A percentile compares a stretch with the other conserved stretches of the same genome.
Conservation (phyloP, 495 filamentous ascomycete species). For the Durotheca rogersii region DNA sequence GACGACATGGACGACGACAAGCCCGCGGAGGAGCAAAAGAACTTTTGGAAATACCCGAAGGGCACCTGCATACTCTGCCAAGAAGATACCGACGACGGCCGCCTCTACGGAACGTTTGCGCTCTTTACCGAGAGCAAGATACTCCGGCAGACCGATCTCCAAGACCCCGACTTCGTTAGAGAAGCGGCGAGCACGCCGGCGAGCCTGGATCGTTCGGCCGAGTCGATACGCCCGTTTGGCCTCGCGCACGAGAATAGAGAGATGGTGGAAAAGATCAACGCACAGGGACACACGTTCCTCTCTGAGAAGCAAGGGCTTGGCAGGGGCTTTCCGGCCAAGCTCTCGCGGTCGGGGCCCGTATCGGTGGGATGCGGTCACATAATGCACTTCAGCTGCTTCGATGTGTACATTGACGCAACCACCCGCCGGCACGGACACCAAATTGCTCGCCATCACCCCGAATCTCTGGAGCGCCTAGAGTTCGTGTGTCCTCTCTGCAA, state of each 20-base stretch:
- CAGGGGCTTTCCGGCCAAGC: conserved; percentile 76
- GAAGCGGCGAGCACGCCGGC: conserved; percentile 76
- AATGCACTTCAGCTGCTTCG: conserved; percentile 97
- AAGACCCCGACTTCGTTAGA: conserved; percentile 77
- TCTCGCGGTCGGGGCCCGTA: conserved; percentile 73
- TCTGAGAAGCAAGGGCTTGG: conserved; percentile 80
- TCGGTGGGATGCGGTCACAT: conserved; percentile 94
- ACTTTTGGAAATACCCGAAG: conserved; percentile 88
- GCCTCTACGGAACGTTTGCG: conserved; percentile 89
- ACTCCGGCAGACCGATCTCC: conserved; percentile 77
- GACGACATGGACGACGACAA: conserved; percentile 58
- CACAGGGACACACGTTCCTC: conserved; percentile 66
- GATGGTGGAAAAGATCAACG: conserved; percentile 70
- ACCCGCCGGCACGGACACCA: conserved; percentile 81
- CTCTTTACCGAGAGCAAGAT: conserved; percentile 85
- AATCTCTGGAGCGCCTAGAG: conserved; percentile 71
- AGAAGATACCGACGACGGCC: conserved; percentile 87
- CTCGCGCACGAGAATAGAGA: conserved; percentile 82
- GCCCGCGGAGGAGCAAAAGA: conserved; percentile 61
- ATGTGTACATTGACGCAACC: conserved; percentile 81
- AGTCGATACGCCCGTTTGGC: conserved; percentile 81
- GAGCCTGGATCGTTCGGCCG: conserved; percentile 81
- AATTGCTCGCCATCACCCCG: conserved; percentile 90
- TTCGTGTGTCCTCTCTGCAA: conserved; percentile 99
- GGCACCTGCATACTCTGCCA: conserved; percentile 96